Percentiles rank a stretch among this genome's conserved stretches.
phyloP scores from a whole-genome alignment of 2,329 filamentous ascomycete species.

The Cryphonectria radicalis region DNA sequence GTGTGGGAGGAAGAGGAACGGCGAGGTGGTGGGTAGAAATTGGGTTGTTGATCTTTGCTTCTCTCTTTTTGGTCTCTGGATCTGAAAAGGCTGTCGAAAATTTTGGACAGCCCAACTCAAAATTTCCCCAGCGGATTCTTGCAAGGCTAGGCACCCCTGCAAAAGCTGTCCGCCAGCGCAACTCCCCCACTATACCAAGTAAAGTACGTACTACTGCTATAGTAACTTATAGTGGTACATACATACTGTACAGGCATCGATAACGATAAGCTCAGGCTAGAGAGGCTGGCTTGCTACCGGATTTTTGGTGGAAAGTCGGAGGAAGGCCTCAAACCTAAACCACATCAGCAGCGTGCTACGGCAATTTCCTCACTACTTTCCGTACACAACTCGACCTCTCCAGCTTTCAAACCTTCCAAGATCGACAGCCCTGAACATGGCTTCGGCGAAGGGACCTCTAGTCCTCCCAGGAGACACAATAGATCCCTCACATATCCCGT shows the following conservation, averaged over 20 bases:
- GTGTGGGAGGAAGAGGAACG: constrained; percentile 11
- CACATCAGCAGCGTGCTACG: background rate
- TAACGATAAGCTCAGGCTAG: constrained; percentile 20
- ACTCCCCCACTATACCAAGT: background rate
- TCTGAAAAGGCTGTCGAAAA: constrained; percentile 25
- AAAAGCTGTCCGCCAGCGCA: background rate
- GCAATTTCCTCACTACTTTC: no score
- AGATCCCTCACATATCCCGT: constrained; percentile 67
- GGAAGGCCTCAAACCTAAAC: background rate
- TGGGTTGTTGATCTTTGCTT: background rate
- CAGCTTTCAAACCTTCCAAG: background rate
- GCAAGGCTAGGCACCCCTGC: constrained; percentile 19
- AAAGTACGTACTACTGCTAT: background rate
- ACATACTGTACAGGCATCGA: background rate
- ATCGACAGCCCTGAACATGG: constrained; percentile 53
- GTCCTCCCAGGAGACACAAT: constrained; percentile 84
- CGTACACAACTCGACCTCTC: background rate
- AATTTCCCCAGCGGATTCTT: constrained; percentile 25
- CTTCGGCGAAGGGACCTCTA: constrained; percentile 52
- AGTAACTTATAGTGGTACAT: background rate
- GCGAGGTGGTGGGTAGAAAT: background rate
- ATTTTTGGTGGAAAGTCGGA: background rate
- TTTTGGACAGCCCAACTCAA: constrained; percentile 27
- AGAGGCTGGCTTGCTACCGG: background rate
- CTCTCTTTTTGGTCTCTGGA: background rate